A percentile compares a stretch with the other conserved stretches of the same genome.
phyloP scores from a whole-genome alignment of 2,329 filamentous ascomycete species.

The Chalaropsis thielavioides region DNA sequence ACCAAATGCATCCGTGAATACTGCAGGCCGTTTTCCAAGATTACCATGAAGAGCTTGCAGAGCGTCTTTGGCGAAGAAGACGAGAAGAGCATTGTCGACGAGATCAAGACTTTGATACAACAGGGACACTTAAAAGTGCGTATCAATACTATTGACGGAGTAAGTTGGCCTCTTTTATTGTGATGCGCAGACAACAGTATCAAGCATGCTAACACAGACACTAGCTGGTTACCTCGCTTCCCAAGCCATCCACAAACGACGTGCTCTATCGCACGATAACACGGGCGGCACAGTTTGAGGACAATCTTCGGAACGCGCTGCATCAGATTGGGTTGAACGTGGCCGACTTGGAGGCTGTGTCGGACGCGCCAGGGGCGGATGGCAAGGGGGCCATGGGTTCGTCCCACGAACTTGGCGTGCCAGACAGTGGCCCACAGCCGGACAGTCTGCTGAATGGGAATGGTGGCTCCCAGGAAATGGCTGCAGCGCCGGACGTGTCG shows the following conservation, averaged over 20 bases:
- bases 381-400: not conserved
- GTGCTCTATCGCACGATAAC: constrained; percentile 3
- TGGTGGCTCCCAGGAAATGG: not conserved
- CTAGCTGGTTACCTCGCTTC: constrained; percentile 17
- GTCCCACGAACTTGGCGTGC: not conserved
- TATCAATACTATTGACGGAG: constrained; percentile 69
- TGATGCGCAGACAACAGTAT: not conserved
- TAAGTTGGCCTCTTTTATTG: constrained; percentile 25
- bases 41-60: constrained; percentile 66
- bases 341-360: not conserved
- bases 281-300: not conserved
- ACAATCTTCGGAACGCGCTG: constrained; percentile 5
- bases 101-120: constrained; percentile 67
- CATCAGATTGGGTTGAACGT: constrained; percentile 2
- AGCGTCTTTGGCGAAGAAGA: constrained; percentile 54
- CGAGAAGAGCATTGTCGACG: constrained; percentile 50
- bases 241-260: constrained; percentile 2
- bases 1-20: constrained; percentile 91
- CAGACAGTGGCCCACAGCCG: not conserved
- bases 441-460: not conserved
- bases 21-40: constrained; percentile 75
- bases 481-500: not conserved
- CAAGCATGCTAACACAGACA: not conserved
- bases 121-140: constrained; percentile 57
- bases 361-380: not conserved